Percentiles rank a stretch among this genome's conserved stretches.
Conservation (phyloP, 495 filamentous ascomycete genomes). For the Diplogelasinospora grovesii region DNA sequence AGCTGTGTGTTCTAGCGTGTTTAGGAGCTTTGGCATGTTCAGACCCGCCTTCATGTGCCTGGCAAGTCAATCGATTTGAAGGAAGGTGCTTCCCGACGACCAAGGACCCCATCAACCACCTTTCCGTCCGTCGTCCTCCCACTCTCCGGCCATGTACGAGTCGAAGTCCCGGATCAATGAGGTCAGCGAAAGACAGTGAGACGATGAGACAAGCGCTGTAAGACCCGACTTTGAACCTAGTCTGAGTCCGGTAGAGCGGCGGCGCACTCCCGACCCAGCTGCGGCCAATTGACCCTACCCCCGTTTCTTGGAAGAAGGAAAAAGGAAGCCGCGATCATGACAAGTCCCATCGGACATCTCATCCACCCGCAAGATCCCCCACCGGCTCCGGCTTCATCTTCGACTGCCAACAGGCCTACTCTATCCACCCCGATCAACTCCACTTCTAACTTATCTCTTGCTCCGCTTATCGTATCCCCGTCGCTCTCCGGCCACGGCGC, state of each 20-base stretch:
- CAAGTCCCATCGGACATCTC: conserved; percentile 23
- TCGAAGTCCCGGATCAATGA: too few species aligned
- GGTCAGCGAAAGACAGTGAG: too few species aligned
- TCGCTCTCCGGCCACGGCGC: conserved; percentile 2
- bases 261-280: too few species aligned
- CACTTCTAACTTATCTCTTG: conserved; percentile 1
- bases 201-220: too few species aligned
- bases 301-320: not conserved
- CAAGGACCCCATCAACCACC: not conserved
- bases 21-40: too few species aligned
- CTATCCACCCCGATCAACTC: not conserved
- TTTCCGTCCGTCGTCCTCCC: conserved; percentile 2
- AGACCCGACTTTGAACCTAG: too few species aligned
- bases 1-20: too few species aligned
- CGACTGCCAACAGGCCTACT: not conserved
- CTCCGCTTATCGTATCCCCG: conserved; percentile 3
- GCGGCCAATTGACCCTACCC: conserved; percentile 1
- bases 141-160: conserved; percentile 1
- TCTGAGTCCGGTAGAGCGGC: too few species aligned
- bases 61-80: too few species aligned
- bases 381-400: not conserved
- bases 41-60: too few species aligned
- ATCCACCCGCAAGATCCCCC: conserved; percentile 14
- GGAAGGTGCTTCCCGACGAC: not conserved
- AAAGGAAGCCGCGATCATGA: conserved; percentile 15